Evolutionary conservation across 768 basidiomycete species (phyloP).

Genomic region (Lyophyllum decastes): DNA sequence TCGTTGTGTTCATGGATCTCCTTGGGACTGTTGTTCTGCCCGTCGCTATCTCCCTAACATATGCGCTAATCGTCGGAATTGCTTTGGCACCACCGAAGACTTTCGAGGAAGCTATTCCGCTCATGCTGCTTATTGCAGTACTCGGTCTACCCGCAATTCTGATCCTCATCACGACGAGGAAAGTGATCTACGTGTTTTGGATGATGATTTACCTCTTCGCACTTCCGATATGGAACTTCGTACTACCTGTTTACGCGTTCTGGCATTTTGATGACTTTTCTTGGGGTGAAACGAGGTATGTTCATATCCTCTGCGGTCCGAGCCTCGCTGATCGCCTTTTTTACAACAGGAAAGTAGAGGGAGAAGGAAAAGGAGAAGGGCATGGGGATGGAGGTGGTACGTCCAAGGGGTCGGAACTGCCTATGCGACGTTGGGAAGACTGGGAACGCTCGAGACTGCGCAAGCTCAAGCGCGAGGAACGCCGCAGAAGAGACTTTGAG

Average conservation of each 20-base stretch:
- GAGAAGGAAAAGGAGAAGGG: slow-evolving; percentile 78
- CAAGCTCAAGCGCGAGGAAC: slow-evolving; percentile 86
- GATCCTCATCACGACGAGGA: slow-evolving; percentile 92
- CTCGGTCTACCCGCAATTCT: slow-evolving; percentile 91
- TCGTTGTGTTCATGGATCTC: slow-evolving; percentile 97
- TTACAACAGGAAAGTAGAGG: slow-evolving; percentile 82
- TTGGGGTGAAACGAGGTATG: slow-evolving; percentile 97
- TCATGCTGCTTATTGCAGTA: slow-evolving; percentile 86
- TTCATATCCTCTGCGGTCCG: slow-evolving; percentile 3
- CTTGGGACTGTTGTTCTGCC: slow-evolving; percentile 91
- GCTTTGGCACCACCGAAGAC: slow-evolving; percentile 76
- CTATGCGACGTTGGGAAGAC: slow-evolving; percentile 97
- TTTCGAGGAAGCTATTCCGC: slow-evolving; percentile 93
- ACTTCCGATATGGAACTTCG: slow-evolving; percentile 94
- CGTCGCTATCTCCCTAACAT: slow-evolving; percentile 90
- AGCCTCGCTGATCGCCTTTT: slow-evolving; percentile 16
- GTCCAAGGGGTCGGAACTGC: slow-evolving; percentile 63
- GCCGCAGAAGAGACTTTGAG: slow-evolving; percentile 79
- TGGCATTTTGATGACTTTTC: slow-evolving; percentile 99
- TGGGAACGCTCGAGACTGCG: slow-evolving; percentile 96
- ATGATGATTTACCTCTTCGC: slow-evolving; percentile 94
- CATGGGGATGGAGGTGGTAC: slow-evolving; percentile 69
- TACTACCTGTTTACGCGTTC: slow-evolving; percentile 93
- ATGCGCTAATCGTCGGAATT: slow-evolving; percentile 82
- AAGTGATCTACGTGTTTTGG: slow-evolving; percentile 96